A percentile compares a stretch with the other conserved stretches of the same genome.
Conservation (phyloP, 345 rosid genomes). For the Triadica sebifera region DNA sequence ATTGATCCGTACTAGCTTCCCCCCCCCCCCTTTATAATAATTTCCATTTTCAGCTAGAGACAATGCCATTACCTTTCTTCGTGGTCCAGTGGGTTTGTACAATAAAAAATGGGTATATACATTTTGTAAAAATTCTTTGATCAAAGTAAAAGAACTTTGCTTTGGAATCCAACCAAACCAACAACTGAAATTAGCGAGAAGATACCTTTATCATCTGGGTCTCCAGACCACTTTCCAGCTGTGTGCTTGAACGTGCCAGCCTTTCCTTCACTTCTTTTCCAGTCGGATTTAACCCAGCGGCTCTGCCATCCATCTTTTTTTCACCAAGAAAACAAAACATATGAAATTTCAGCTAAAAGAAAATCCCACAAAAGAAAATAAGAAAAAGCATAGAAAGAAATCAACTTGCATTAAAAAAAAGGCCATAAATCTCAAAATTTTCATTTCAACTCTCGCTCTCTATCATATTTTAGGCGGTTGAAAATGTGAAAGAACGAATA, state of each 20-base stretch:
- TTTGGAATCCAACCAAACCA: conserved; percentile 5
- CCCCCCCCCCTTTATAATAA: not conserved
- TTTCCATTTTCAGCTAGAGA: not conserved
- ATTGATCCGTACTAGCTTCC: not conserved
- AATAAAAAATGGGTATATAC: not conserved
- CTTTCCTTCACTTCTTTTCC: conserved; percentile 25
- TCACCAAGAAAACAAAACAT: not conserved
- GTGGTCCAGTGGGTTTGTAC: too few species aligned
- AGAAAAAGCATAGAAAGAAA: not conserved
- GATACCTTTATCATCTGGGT: conserved; percentile 25
- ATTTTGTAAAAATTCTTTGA: not conserved
- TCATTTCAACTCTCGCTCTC: not conserved
- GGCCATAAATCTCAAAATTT: not conserved
- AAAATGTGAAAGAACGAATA: too few species aligned
- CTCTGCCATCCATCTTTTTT: conserved; percentile 81
- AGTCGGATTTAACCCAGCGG: conserved; percentile 60
- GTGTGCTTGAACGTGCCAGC: conserved; percentile 26
- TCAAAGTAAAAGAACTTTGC: not conserved
- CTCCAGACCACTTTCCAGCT: conserved; percentile 25
- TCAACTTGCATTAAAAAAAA: not conserved
- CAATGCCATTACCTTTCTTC: not conserved
- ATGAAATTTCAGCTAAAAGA: not conserved
- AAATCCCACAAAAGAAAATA: not conserved
- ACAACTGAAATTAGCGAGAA: not conserved
- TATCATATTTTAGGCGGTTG: too few species aligned